Percentiles rank a stretch among this genome's conserved stretches.
Evolutionary conservation across 495 filamentous ascomycete genomes (phyloP).

Genomic region (Penicillium silybi): DNA sequence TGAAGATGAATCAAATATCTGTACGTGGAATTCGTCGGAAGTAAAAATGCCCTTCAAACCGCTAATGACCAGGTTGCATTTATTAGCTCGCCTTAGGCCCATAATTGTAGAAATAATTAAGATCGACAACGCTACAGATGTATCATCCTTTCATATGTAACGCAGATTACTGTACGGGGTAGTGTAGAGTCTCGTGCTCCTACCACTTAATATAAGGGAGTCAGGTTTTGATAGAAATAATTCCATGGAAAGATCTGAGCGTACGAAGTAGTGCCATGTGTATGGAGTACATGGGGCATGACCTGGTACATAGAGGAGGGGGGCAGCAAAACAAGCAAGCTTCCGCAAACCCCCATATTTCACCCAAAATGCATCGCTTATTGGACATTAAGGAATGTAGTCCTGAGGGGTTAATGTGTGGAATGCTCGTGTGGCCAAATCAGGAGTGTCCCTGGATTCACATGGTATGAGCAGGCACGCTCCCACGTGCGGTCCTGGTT

Average conservation of each 20-base stretch:
- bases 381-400: neutral
- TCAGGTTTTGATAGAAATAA: neutral
- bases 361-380: neutral
- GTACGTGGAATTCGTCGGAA: neutral
- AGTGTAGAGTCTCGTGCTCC: neutral
- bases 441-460: conserved; percentile 6
- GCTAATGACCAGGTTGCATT: neutral
- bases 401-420: neutral
- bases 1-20: too few relatives aligned
- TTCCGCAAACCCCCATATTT: neutral
- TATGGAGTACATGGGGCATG: neutral
- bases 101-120: neutral
- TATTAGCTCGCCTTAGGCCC: neutral
- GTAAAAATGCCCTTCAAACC: neutral
- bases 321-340: neutral
- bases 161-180: neutral
- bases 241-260: too few relatives aligned
- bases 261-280: neutral
- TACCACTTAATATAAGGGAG: neutral
- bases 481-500: conserved; percentile 8
- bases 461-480: conserved; percentile 13
- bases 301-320: neutral
- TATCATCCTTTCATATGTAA: neutral
- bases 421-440: conserved; percentile 10
- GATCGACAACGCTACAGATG: neutral